Evolutionary conservation across 306 rosid species (phyloP), one percentile per base, ranked within the genome.

Genomic region (Prunus kanzakura): DNA sequence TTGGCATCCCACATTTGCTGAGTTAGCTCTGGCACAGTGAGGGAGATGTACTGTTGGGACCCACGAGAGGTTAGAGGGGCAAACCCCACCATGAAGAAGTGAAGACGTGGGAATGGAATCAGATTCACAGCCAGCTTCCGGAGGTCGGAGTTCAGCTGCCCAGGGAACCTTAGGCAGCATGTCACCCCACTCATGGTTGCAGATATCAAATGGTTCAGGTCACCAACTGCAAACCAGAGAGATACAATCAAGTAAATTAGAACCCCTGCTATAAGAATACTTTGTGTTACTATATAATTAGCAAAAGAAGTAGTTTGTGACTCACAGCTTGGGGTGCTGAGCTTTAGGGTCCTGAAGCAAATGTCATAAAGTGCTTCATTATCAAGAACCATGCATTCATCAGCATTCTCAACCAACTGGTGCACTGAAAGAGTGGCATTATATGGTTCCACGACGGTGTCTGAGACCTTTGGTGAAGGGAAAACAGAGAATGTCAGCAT

Each of bases 1-100:
- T 93, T 93, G 83, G 96, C 82, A 71, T 93, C 98, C 98, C 98
- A 93, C 98, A 93, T 93, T 80, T 93, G 98, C 74, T 93, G 98
- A 66, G 98, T 93, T 58, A 93, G 87, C 83, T 93, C 98, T 0
- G 98, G 96, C 71, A 91, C 98, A 4, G 98, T 93, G 68, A 93
- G 95, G 71, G 98, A 93, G 79, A 91, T 93, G 69, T 93, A 90
- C 67, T 93, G 96, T 80, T 93, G 98, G 67, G 98, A 93, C 14
- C 98, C 98, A 50, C 96, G 98, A 56, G 98, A 90, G 41, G 98
- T 93, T 69, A 93, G 94, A 56, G 98, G 98, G 7, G 98, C 98
- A 73, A 93, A 93, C 20, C 96, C 98, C 62, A 93, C 98, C 96
- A 93, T 93, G 88, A 93, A 93, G 79, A 93, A 93, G 82, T 93